phyloP scores from a whole-genome alignment of 805 yeast species.

The Wickerhamomyces alni region DNA sequence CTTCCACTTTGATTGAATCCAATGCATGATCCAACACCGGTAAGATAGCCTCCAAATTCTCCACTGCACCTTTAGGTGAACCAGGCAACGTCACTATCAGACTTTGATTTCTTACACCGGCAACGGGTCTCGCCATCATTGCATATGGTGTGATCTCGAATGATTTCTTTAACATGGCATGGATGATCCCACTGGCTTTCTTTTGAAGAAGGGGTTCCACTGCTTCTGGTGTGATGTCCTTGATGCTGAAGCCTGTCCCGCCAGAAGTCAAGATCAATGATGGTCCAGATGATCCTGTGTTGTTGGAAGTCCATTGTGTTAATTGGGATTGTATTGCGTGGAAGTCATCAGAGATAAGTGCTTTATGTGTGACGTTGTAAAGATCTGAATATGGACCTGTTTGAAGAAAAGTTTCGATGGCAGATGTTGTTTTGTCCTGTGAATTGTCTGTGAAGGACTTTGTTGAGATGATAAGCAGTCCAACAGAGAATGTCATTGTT shows the following conservation, averaged over 20 bases:
- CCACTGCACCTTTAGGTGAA: conserved; percentile 42
- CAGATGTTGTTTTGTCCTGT: conserved; percentile 2
- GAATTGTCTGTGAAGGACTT: not conserved
- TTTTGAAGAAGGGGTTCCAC: conserved; percentile 34
- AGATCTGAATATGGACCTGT: conserved; percentile 1
- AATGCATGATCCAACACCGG: conserved; percentile 38
- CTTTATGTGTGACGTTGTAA: conserved; percentile 8
- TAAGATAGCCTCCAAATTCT: conserved; percentile 35
- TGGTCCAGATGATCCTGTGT: conserved; percentile 7
- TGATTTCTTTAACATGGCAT: conserved; percentile 39
- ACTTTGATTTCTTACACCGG: conserved; percentile 34
- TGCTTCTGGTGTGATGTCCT: conserved; percentile 49
- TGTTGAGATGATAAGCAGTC: conserved; percentile 4
- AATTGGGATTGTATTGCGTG: conserved; percentile 15
- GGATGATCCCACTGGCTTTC: conserved; percentile 45
- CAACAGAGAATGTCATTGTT: conserved; percentile 1
- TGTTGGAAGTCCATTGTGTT: conserved; percentile 25
- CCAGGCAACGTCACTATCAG: conserved; percentile 46
- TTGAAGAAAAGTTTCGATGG: conserved; percentile 3
- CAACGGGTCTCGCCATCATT: conserved; percentile 43
- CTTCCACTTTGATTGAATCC: conserved; percentile 27
- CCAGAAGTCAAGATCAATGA: conserved; percentile 40
- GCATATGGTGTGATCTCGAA: conserved; percentile 41
- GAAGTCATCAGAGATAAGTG: conserved; percentile 34
- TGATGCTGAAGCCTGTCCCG: conserved; percentile 44